Evolutionary conservation across 163 green algal species (phyloP).

Genomic region (Chlamydomonas reinhardtii): DNA sequence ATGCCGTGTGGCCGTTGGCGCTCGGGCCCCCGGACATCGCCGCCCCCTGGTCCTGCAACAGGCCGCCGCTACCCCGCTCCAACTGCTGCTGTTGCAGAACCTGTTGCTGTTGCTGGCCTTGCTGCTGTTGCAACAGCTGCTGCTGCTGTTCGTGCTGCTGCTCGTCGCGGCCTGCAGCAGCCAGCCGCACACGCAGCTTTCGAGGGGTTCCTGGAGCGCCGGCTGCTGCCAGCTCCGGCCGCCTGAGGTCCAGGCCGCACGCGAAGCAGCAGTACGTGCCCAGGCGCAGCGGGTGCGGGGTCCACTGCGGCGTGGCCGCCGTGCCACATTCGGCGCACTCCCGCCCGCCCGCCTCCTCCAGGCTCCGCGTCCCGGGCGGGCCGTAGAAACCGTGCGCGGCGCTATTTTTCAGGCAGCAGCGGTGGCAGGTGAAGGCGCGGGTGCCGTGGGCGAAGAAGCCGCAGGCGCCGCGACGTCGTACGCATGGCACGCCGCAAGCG

Average conservation of each 20-base stretch:
- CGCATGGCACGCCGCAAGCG: too few species aligned
- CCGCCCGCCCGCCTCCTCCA: not conserved
- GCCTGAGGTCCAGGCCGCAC: not conserved
- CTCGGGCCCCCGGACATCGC: not conserved
- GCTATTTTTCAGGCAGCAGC: not conserved
- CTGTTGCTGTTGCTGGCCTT: too few species aligned
- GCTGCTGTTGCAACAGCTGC: too few species aligned
- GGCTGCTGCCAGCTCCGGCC: not conserved
- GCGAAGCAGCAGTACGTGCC: not conserved
- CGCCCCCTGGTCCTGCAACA: not conserved
- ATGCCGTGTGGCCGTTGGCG: not conserved
- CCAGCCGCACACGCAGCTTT: too few species aligned
- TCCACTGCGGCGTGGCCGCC: not conserved
- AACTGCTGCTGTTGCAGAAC: not conserved
- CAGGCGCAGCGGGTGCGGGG: not conserved
- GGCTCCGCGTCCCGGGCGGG: not conserved
- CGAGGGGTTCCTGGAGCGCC: too few species aligned
- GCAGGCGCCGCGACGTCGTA: too few species aligned
- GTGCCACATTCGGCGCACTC: not conserved
- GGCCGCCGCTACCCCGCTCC: not conserved
- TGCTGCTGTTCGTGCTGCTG: too few species aligned
- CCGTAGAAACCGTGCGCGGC: not conserved
- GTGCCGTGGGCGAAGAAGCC: not conserved
- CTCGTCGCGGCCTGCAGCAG: too few species aligned
- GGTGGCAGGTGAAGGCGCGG: not conserved